Percentiles rank a stretch among this genome's conserved stretches.
Conservation (phyloP, 192 early-diverging fungal genomes). For the Entomortierella parvispora region DNA sequence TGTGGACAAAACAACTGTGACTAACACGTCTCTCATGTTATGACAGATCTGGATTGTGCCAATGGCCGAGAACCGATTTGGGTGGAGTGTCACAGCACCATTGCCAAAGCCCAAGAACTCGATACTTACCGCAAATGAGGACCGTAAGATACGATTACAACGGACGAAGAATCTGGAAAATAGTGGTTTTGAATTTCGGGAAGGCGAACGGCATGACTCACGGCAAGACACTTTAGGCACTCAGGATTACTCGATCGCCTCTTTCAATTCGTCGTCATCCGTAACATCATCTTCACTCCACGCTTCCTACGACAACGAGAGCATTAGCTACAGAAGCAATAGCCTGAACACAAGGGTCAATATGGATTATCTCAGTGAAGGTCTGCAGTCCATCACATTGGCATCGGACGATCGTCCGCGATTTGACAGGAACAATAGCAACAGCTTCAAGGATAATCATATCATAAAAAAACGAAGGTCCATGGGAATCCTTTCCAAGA, state of each 20-base stretch:
- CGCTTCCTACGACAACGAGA: neutral
- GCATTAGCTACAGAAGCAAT: neutral
- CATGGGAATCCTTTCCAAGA: no score
- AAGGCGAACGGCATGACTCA: no score
- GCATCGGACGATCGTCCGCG: no score
- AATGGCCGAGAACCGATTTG: constrained; percentile 37
- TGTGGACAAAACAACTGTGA: no score
- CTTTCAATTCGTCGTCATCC: constrained; percentile 16
- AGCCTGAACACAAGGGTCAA: no score
- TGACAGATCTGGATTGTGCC: constrained; percentile 47
- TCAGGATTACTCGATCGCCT: constrained; percentile 20
- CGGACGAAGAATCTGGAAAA: neutral
- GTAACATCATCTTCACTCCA: constrained; percentile 1
- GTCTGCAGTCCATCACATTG: no score
- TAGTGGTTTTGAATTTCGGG: neutral
- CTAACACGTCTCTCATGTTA: neutral
- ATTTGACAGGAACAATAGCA: no score
- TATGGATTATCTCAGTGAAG: no score
- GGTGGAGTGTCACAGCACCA: constrained; percentile 37
- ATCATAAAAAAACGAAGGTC: no score
- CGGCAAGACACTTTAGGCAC: neutral
- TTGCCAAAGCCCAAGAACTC: neutral
- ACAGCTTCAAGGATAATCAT: no score
- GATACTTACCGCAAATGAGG: neutral
- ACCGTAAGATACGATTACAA: neutral